Evolutionary conservation across 306 rosid genomes (phyloP).

Genomic region (Heteromeles arbutifolia): DNA sequence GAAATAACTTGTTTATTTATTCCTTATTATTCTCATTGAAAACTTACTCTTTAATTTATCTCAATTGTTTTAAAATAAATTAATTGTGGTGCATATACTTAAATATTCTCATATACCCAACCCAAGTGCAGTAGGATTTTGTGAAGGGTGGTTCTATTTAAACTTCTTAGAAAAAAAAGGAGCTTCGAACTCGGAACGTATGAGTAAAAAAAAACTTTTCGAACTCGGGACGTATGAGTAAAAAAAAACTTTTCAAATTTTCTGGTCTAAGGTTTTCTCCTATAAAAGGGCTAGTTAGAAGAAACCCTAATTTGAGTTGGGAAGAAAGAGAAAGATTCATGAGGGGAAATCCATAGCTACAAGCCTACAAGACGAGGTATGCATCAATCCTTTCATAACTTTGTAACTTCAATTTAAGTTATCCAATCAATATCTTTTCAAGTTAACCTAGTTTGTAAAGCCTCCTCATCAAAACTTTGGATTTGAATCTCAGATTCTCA

Average conservation of each 20-base stretch:
- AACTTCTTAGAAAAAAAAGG: neutral
- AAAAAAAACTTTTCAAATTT: no score
- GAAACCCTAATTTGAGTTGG: neutral
- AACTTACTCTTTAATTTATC: no score
- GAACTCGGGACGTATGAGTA: fast-evolving
- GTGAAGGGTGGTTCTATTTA: neutral
- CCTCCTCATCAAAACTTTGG: neutral
- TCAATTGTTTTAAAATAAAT: no score
- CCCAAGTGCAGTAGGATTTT: neutral
- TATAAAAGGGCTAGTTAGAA: neutral
- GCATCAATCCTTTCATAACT: neutral
- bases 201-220: fast-evolving
- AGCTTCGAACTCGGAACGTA: no score
- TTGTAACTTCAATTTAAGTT: neutral
- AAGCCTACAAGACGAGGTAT: constrained; percentile 3
- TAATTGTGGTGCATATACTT: neutral
- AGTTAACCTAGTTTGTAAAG: neutral
- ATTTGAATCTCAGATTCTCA: neutral
- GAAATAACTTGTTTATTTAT: no score
- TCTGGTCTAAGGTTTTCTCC: neutral
- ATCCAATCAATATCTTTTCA: neutral
- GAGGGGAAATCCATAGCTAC: neutral
- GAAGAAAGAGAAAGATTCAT: neutral
- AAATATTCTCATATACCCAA: neutral
- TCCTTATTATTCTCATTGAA: no score